Base-by-base conservation (phyloP, 495 filamentous ascomycete genomes). In the Trichocladium antarcticum region DNA sequence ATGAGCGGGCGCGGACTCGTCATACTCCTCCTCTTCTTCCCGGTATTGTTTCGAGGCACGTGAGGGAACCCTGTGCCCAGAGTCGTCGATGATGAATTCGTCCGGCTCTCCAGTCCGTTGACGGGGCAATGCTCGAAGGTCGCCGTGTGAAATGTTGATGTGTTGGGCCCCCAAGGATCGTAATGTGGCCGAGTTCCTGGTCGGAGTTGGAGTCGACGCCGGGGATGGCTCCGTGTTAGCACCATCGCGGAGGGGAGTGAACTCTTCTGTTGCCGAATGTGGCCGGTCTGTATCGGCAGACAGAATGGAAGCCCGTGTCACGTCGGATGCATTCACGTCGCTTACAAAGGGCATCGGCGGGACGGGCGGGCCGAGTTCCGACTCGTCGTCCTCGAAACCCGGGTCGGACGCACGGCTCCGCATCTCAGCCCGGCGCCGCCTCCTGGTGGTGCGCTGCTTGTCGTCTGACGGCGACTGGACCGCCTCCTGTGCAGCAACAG, bases 221-320 rank as follows among this genome's bases (percentile, higher is more conserved):
- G 58, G 34, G 9, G 65, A 72, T 16, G 53, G 34, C 36, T 76
- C 56, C 1, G 75, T 76, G 42, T 76, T 68, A 14, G 76, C 59
- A 3, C 83, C 62, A 38, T 85, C 79, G 17, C 69, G 74, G 34
- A 77, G 63, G 2, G 76, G 72, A 10, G 76, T 73, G 49, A 74
- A 68, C 49, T 75, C 66, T 60, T 72, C 67, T 58, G 61, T 79
- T n/a, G 73, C 74, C 38, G 82, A 83, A 47, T 75, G 75, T 44
- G 85, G 78, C 53, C 82, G 66, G 53, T 82, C 85, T 0, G 85
- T 89, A 20, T 83, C 79, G 32, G 86, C 82, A 5, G 92, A 89
- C 10, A 94, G 71, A 48, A 98, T 85, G 0, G 93, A 97, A 31
- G 84, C 81, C 60, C 92, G 76, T 3, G 92, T 97, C 41, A 95